Base-by-base conservation (phyloP, 1,284 basidiomycete species). In the Boletus semigastroideus region DNA sequence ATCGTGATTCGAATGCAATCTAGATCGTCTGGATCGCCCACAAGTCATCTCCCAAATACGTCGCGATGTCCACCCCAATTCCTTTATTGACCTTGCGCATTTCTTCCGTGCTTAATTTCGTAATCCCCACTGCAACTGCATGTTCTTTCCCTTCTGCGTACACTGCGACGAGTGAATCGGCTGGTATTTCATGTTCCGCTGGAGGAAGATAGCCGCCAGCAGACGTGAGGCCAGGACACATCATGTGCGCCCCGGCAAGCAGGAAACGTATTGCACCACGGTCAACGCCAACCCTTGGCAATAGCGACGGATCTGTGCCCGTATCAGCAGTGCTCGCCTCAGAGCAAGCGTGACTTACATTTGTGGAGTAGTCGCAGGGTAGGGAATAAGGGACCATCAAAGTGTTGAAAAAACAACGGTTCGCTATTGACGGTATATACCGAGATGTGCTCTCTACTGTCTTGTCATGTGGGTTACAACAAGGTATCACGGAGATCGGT, bases 221-320 rank as follows among this genome's bases (percentile, higher is more conserved):
- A 27, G 95, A 98, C 20, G 94, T 94, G 51, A 99, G 76, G 11
- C 97, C 97, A 4, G 96, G 97, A 61, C 92, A 94, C 93, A 96
- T 96, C 92, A 96, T 95, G 74, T 91, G 86, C 43, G 93, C 93
- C 30, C 93, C 92, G 9, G 87, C 89, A 41, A 99, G 84, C 22
- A 99, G 80, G 73, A 98, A 99, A 46, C 95, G 92, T 75, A 99
- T 99, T 40, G 97, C 97, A 48, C 97, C 97, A 48, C 95, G 86
- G 77, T 99, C 97, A 46, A 99, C 82, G 60, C 87, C 85, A 39
- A 98, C 92, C 61, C 80, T 85, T 8, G 96, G 94, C 38, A 99
- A 80, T 58, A 99, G 78, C 60, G 80, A 85, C 2, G 96, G 96
- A 76, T 98, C 94, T 97, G 59, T n/a, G 31, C 19, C 34, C 8